A percentile compares a stretch with the other conserved stretches of the same genome.
phyloP scores from a whole-genome alignment of 306 rosid species.

The Carpinus viminea region DNA sequence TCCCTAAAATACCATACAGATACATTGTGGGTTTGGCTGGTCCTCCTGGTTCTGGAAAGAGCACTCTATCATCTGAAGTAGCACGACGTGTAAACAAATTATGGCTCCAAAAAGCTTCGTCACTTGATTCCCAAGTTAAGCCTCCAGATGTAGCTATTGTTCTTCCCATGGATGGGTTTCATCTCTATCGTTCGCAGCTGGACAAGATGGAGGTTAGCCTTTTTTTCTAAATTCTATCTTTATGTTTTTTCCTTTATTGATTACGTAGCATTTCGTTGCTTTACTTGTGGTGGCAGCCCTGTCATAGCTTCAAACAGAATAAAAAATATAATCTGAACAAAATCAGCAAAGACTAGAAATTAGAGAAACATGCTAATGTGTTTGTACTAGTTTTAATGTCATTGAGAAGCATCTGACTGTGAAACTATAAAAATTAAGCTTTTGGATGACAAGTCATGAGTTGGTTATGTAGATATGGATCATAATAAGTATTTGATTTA shows the following conservation, averaged over 20 bases:
- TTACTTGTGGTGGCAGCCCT: conserved; percentile 20
- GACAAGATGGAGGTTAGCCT: conserved; percentile 84
- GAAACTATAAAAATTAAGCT: background rate
- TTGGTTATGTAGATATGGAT: background rate
- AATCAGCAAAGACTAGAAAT: background rate
- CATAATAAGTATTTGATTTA: background rate
- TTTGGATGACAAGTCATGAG: background rate
- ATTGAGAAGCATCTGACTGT: background rate
- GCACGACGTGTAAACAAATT: conserved; percentile 65
- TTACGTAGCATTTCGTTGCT: conserved; percentile 28
- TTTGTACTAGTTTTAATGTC: background rate
- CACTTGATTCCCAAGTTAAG: conserved; percentile 60
- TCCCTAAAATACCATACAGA: conserved; percentile 36
- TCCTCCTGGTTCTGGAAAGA: conserved; percentile 96
- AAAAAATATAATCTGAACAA: background rate
- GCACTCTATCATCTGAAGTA: conserved; percentile 77
- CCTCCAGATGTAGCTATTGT: conserved; percentile 63
- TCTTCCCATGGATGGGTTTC: conserved; percentile 95
- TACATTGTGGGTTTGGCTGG: conserved; percentile 86
- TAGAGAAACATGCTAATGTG: background rate
- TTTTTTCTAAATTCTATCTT: conserved; percentile 21
- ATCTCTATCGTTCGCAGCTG: conserved; percentile 82
- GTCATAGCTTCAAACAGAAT: conserved; percentile 9
- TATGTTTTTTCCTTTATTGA: conserved; percentile 13
- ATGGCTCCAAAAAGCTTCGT: conserved; percentile 62